These are phyloP conservation scores for Talaromyces nanjingensis DNA, from an alignment of 495 filamentous ascomycete species.

Conservation along the genomic window DNA sequence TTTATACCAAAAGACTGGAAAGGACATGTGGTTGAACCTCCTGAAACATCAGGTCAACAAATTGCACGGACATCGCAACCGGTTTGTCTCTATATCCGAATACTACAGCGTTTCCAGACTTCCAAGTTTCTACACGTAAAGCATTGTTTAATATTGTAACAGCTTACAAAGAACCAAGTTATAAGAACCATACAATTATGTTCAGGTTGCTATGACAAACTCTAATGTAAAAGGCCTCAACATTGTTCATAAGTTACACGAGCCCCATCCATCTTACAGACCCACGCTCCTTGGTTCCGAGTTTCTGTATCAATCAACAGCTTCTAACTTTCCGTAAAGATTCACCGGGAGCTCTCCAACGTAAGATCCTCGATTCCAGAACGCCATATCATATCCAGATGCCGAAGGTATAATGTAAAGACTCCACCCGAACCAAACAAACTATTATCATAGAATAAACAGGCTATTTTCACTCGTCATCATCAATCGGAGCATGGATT, in stretches of 20 bases:
- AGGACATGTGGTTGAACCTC: neutral
- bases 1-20: neutral
- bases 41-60: neutral
- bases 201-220: neutral
- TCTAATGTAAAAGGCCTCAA: neutral
- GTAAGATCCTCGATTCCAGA: neutral
- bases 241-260: neutral
- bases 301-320: neutral
- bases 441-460: neutral
- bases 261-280: neutral
- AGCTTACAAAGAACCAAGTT: neutral
- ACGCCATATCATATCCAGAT: slow-evolving; percentile 5
- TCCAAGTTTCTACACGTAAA: neutral
- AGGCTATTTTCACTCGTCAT: slow-evolving; percentile 2
- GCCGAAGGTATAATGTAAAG: slow-evolving; percentile 5
- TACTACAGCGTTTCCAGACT: neutral
- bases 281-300: neutral
- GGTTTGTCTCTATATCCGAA: neutral
- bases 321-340: neutral
- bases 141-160: neutral
- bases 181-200: neutral
- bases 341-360: neutral
- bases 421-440: slow-evolving; percentile 1
- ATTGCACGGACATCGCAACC: neutral
- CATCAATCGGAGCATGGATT: slow-evolving; percentile 9